Evolutionary conservation across 176 grass and related monocot species (phyloP), one percentile per base, ranked within the genome.

Genomic region (Oryza glaberrima): DNA sequence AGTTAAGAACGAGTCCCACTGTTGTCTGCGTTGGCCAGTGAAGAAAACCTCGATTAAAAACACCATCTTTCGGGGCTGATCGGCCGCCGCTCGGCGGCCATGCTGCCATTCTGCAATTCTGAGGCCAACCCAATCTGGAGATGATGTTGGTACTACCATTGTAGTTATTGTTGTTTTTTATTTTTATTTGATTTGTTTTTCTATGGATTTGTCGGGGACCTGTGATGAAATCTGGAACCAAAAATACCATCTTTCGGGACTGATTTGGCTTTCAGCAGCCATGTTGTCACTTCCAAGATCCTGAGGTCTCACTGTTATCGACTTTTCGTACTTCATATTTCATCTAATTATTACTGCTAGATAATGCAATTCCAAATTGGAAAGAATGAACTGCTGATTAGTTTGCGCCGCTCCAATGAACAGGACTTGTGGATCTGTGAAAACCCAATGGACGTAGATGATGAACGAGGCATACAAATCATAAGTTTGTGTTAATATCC

Each of bases 31-130:
- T 9, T 76, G 72, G 51, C 79, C 49, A 1, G 52, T 49, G 86
- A 83, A 49, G 86, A 88, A 41, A 77, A 88, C 19, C 13, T 11
- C 5, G 15, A 17, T 25, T 10, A 87, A 45, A 81, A 48, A 78
- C 76, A 54, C 19, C 26, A 69, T 69, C 65, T 81, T 85, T 72
- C 75, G 81, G 44, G 72, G 74, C 77, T 82, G 67, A 76, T 43
- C 10, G 77, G 88, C 34, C 44, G 17, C 54, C n/a, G 12, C 19
- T 1, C 13, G 8, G 40, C 56, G 20, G 5, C 69, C 81, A 85
- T 88, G 79, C 85, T 88, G 77, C 34, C 26, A 52, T 72, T 85
- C 88, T 87, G 66, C 86, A 91, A 86, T 84, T 80, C 85, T 67
- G 87, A 83, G 52, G 88, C 63, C 60, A 67, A 56, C 20, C 63